phyloP scores from a whole-genome alignment of 257 asterid genomes.

The Eucommia ulmoides region DNA sequence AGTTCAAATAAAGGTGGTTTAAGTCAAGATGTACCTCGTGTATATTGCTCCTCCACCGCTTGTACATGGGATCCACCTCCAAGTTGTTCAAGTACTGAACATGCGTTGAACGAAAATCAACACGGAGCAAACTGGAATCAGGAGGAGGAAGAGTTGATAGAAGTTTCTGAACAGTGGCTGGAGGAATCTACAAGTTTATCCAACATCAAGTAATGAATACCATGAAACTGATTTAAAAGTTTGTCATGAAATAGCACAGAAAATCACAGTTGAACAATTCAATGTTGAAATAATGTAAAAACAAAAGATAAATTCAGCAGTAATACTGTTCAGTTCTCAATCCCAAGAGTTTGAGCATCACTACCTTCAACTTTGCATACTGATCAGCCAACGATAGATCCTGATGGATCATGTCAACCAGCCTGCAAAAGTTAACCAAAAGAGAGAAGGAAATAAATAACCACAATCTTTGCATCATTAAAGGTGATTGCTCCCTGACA shows the following conservation, averaged over 20 bases:
- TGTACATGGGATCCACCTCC: constrained; percentile 88
- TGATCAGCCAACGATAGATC: constrained; percentile 95
- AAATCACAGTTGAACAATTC: too few relatives aligned
- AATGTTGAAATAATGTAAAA: too few relatives aligned
- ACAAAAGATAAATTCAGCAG: too few relatives aligned
- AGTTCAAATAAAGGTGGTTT: not conserved
- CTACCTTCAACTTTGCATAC: constrained; percentile 71
- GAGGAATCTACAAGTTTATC: constrained; percentile 52
- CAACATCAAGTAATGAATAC: constrained; percentile 14
- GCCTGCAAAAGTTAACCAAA: constrained; percentile 45
- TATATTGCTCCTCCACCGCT: constrained; percentile 89
- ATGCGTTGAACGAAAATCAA: constrained; percentile 85
- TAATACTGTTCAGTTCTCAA: too few relatives aligned
- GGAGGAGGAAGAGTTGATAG: constrained; percentile 84
- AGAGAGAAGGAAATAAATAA: too few relatives aligned
- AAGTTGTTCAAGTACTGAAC: constrained; percentile 88
- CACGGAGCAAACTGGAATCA: constrained; percentile 62
- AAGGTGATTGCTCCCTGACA: too few relatives aligned
- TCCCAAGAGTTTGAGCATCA: constrained; percentile 5
- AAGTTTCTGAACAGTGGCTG: constrained; percentile 58
- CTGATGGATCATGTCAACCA: constrained; percentile 82
- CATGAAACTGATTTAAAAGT: too few relatives aligned
- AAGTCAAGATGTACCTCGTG: constrained; percentile 53
- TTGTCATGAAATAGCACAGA: too few relatives aligned
- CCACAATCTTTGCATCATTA: too few relatives aligned